Evolutionary conservation across 768 basidiomycete genomes (phyloP).

Genomic region (Pulveroboletus sp.): DNA sequence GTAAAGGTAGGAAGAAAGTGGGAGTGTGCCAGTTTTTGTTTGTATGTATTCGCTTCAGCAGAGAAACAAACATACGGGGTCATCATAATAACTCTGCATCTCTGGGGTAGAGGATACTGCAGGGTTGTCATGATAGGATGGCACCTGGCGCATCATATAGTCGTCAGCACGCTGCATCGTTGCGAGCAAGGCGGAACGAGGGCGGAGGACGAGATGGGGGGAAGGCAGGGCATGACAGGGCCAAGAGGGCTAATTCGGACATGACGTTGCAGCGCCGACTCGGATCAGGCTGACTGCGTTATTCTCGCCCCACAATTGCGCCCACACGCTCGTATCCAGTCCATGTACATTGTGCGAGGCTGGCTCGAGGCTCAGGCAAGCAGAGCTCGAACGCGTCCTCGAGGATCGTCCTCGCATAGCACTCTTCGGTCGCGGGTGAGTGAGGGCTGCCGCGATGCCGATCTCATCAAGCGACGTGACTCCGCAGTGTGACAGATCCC

Average conservation of each 20-base stretch:
- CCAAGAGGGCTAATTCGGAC: background rate
- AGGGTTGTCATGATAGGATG: slow-evolving; percentile 20
- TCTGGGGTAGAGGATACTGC: slow-evolving; percentile 16
- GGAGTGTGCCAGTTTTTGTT: background rate
- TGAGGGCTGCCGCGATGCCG: too few species aligned
- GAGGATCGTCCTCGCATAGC: too few species aligned
- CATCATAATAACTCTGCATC: slow-evolving; percentile 29
- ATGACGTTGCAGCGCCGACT: background rate
- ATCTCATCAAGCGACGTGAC: background rate
- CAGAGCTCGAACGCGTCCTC: too few species aligned
- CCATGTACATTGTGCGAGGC: too few species aligned
- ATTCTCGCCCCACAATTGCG: too few species aligned
- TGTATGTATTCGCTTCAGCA: slow-evolving; percentile 1
- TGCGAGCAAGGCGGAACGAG: background rate
- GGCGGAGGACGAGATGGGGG: background rate
- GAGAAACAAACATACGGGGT: slow-evolving; percentile 14
- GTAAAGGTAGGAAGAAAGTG: background rate
- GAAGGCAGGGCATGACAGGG: background rate
- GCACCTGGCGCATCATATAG: slow-evolving; percentile 26
- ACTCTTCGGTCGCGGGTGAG: too few species aligned
- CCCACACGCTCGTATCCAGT: too few species aligned
- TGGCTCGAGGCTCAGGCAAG: too few species aligned
- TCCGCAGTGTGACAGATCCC: too few species aligned
- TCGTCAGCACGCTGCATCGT: slow-evolving; percentile 21
- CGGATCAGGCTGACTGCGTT: too few species aligned